A percentile compares a stretch with the other conserved stretches of the same genome.
These are phyloP conservation scores for Chytriomyces sp. DNA, from an alignment of 192 early-diverging fungal species.

Conservation along the genomic window DNA sequence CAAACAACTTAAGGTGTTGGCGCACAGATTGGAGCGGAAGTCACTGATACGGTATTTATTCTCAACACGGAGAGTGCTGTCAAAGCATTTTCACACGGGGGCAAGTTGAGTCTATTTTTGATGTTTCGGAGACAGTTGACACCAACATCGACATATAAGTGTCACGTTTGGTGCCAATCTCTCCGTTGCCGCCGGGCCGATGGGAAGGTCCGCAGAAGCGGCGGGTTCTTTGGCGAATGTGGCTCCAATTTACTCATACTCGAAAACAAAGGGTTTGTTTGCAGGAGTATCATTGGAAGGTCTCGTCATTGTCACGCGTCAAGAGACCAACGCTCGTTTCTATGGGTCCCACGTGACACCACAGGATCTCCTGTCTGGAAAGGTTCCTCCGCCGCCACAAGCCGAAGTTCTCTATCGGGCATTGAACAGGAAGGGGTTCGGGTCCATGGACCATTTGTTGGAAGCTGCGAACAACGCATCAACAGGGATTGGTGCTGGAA, in stretches of 20 bases:
- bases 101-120: slow-evolving; percentile 32
- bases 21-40: slow-evolving; percentile 58
- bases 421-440: slow-evolving; percentile 49
- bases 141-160: neutral
- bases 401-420: slow-evolving; percentile 82
- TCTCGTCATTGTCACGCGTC: slow-evolving; percentile 84
- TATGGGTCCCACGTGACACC: slow-evolving; percentile 70
- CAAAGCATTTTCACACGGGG: slow-evolving; percentile 53
- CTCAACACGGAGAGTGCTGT: slow-evolving; percentile 55
- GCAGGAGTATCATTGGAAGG: slow-evolving; percentile 91
- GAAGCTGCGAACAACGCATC: neutral
- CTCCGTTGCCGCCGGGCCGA: slow-evolving; percentile 32
- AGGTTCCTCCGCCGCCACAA: slow-evolving; percentile 73
- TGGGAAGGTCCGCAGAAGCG: slow-evolving; percentile 74
- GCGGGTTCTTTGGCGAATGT: slow-evolving; percentile 75
- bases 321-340: slow-evolving; percentile 87
- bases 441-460: neutral
- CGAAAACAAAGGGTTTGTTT: slow-evolving; percentile 88
- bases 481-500: neutral
- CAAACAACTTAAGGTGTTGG: no score
- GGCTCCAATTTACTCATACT: slow-evolving; percentile 92
- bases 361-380: slow-evolving; percentile 79
- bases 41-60: slow-evolving; percentile 60
- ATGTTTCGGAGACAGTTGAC: neutral
- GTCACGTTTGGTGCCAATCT: slow-evolving; percentile 44